phyloP scores from a whole-genome alignment of 768 basidiomycete species.

The Saitozyma sp. region DNA sequence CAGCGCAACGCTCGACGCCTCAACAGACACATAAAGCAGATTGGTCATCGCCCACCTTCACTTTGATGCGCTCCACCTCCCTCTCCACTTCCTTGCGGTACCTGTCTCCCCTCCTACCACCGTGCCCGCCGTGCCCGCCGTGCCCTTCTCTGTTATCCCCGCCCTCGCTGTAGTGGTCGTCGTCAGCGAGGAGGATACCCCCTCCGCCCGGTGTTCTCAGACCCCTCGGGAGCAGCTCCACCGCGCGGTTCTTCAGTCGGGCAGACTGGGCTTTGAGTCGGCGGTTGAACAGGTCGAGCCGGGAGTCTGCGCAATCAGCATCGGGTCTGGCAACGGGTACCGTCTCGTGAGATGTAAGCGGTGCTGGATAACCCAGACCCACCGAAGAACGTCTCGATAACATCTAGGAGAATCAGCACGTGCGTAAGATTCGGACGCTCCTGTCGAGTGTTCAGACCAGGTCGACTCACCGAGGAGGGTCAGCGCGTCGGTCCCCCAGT shows the following conservation, averaged over 20 bases:
- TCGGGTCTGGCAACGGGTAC: background rate
- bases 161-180: slow-evolving; percentile 6
- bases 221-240: slow-evolving; percentile 69
- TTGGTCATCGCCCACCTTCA: too few species aligned
- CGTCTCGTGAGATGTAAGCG: background rate
- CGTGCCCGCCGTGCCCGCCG: slow-evolving; percentile 44
- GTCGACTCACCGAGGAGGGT: slow-evolving; percentile 71
- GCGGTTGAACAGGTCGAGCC: slow-evolving; percentile 62
- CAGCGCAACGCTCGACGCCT: too few species aligned
- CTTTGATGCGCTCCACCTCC: slow-evolving; percentile 80
- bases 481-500: slow-evolving; percentile 66
- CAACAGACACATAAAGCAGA: too few species aligned
- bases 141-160: slow-evolving; percentile 3
- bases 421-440: background rate
- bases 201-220: slow-evolving; percentile 44
- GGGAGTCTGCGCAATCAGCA: slow-evolving; percentile 62
- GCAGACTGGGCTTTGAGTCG: slow-evolving; percentile 84
- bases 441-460: background rate
- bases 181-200: slow-evolving; percentile 28
- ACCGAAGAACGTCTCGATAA: slow-evolving; percentile 84
- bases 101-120: slow-evolving; percentile 62
- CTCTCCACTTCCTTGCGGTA: slow-evolving; percentile 77
- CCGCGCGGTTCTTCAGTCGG: slow-evolving; percentile 75
- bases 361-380: slow-evolving; percentile 3
- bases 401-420: slow-evolving; percentile 60